A percentile compares a stretch with the other conserved stretches of the same genome.
Evolutionary conservation across 202 grass and related monocot genomes (phyloP).

Genomic region (Hordeum pubiflorum): DNA sequence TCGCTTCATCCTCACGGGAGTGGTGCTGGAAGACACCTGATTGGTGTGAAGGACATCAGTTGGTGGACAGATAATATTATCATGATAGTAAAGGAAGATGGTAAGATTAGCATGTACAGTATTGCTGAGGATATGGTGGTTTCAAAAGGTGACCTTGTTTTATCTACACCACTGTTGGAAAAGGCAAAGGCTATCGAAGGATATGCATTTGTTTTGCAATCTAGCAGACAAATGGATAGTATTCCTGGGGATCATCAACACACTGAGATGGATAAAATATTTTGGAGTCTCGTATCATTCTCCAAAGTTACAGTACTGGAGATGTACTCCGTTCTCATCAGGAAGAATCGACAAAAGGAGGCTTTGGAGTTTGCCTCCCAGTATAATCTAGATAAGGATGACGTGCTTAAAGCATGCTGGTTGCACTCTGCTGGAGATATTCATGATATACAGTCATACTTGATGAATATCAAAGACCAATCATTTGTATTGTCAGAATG

Average conservation of each 20-base stretch:
- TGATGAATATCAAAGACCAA: slow-evolving; percentile 79
- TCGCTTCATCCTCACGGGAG: slow-evolving; percentile 41
- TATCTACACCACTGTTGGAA: slow-evolving; percentile 63
- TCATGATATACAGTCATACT: slow-evolving; percentile 61
- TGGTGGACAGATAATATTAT: slow-evolving; percentile 95
- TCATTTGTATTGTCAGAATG: slow-evolving; percentile 84
- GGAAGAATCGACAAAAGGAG: slow-evolving; percentile 46
- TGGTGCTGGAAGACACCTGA: slow-evolving; percentile 24
- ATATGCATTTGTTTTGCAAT: slow-evolving; percentile 74
- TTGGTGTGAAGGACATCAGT: slow-evolving; percentile 66
- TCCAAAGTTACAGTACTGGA: slow-evolving; percentile 59
- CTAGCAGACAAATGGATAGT: slow-evolving; percentile 31
- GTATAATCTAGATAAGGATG: slow-evolving; percentile 75
- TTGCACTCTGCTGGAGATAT: slow-evolving; percentile 42
- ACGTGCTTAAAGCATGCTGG: slow-evolving; percentile 85
- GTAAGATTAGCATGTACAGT: slow-evolving; percentile 67
- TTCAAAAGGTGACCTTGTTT: slow-evolving; percentile 50
- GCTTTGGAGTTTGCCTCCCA: slow-evolving; percentile 63
- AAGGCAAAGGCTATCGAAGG: slow-evolving; percentile 49
- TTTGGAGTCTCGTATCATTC: slow-evolving; percentile 76
- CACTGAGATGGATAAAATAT: slow-evolving; percentile 33
- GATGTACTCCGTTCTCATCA: slow-evolving; percentile 74
- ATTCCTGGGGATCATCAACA: slow-evolving; percentile 9
- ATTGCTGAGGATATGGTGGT: slow-evolving; percentile 40
- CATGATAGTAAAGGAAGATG: slow-evolving; percentile 44